These are phyloP conservation scores for Tolypocladium inflatum DNA, from an alignment of 2,329 filamentous ascomycete genomes.

Conservation along the genomic window DNA sequence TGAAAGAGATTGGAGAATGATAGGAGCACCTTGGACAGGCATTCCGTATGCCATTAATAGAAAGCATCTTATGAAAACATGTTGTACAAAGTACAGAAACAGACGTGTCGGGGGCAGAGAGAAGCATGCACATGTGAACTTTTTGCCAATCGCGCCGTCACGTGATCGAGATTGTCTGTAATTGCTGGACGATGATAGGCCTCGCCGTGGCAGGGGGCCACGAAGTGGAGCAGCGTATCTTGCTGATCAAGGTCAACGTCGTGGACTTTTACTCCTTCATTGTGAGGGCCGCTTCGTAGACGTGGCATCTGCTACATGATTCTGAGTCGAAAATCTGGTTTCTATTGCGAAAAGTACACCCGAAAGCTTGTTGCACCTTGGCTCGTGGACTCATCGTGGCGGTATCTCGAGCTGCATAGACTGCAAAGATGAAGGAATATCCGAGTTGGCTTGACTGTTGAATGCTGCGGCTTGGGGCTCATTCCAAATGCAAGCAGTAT, in stretches of 20 bases:
- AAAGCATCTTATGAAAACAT: constrained; percentile 20
- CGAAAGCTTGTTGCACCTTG: neutral
- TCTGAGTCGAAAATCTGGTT: neutral
- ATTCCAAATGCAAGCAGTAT: neutral
- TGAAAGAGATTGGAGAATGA: constrained; percentile 6
- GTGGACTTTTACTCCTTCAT: too few relatives aligned
- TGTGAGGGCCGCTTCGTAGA: neutral
- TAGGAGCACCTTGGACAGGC: constrained; percentile 19
- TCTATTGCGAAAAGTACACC: neutral
- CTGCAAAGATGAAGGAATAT: too few relatives aligned
- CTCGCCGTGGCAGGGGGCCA: neutral
- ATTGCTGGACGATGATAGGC: constrained; percentile 8
- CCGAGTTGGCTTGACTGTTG: neutral
- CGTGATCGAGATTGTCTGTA: constrained; percentile 14
- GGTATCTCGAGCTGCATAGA: too few relatives aligned
- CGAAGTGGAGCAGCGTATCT: neutral
- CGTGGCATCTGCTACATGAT: neutral
- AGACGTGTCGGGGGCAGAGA: constrained; percentile 2
- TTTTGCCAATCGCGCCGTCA: constrained; percentile 17
- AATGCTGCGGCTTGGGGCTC: neutral
- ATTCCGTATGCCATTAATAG: constrained; percentile 21
- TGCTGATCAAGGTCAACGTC: neutral
- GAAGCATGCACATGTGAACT: constrained; percentile 6
- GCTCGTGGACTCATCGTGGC: too few relatives aligned
- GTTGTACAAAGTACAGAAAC: constrained; percentile 9